Percentiles rank a stretch among this genome's conserved stretches.
Evolutionary conservation across 2,329 filamentous ascomycete genomes (phyloP).

Genomic region (Septoria linicola): DNA sequence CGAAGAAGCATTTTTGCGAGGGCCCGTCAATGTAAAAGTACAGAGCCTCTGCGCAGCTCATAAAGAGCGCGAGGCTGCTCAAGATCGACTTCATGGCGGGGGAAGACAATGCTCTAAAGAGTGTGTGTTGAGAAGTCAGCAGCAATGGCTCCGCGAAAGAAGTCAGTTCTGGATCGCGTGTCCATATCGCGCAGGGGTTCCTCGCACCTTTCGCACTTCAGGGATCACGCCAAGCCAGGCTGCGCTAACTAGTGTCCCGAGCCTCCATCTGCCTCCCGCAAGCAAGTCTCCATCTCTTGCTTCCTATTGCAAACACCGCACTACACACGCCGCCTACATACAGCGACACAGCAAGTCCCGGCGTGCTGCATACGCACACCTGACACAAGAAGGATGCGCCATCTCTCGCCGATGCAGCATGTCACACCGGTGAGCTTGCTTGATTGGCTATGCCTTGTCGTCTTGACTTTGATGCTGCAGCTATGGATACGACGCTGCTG

Average conservation of each 20-base stretch:
- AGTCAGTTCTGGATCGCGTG: constrained; percentile 8
- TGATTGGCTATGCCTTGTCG: not conserved
- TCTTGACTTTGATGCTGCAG: not conserved
- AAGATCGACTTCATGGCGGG: constrained; percentile 33
- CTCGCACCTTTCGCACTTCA: not conserved
- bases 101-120: too few relatives aligned
- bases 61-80: constrained; percentile 41
- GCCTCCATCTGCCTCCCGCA: not conserved
- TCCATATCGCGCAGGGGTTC: constrained; percentile 11
- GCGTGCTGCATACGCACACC: too few relatives aligned
- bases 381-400: too few relatives aligned
- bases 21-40: constrained; percentile 94
- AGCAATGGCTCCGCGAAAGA: not conserved
- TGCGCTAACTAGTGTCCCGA: not conserved
- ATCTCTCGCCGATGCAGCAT: not conserved
- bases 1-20: constrained; percentile 91
- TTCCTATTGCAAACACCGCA: not conserved
- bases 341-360: too few relatives aligned
- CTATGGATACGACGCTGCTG: not conserved
- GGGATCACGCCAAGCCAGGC: constrained; percentile 5
- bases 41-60: constrained; percentile 70
- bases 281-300: not conserved
- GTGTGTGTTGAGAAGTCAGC: too few relatives aligned
- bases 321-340: not conserved
- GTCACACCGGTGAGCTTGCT: not conserved